Evolutionary conservation across 495 filamentous ascomycete species (phyloP), one percentile per base, ranked within the genome.

Genomic region (Penicillium canariense): DNA sequence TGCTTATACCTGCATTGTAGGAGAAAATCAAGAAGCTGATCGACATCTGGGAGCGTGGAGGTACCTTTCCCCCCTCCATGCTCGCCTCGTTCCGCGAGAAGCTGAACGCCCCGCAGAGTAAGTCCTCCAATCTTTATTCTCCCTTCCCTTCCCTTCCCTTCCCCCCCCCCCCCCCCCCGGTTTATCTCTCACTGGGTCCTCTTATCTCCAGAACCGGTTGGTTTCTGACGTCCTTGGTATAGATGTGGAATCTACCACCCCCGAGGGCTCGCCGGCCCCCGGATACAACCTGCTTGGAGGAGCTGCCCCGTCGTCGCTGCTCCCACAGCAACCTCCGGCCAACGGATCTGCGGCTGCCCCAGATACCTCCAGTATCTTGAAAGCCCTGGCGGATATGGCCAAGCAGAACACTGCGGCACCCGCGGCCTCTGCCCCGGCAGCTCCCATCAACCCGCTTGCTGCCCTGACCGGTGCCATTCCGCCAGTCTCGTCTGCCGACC

Each of bases 21-120:
- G 92, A 94, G 72, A 97, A 96, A 80, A 93, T 96, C 67, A 88
- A 83, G 71, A 96, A 97, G 69, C 84, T 97, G 64, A 78, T 97
- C 75, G 91, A 96, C 68, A 98, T 98, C 64, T 98, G 94, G 94
- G 93, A 97, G 67, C 91, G 92, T 56, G 91, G 90, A 51, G 84
- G 84, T 65, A 97, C 91, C 25, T 97, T 98, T 72, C 92, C 93
- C 23, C 68, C 83, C 18, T 67, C 84, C 28, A 87, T 96, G 86
- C 81, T 98, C 63, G 80, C 81, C 42, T 83, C 83, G 14, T 96
- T 96, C 81, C 96, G 91, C 68, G 81, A 91, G 65, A 94, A 89
- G 70, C 71, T 96, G 66, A 86, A 80, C 54, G 77, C 82, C 52
- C 73, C 73, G 50, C 78, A 80, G 63, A 82, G 86, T 90, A 87